Evolutionary conservation across 768 basidiomycete genomes (phyloP).

Genomic region (Tulasnella sp.): DNA sequence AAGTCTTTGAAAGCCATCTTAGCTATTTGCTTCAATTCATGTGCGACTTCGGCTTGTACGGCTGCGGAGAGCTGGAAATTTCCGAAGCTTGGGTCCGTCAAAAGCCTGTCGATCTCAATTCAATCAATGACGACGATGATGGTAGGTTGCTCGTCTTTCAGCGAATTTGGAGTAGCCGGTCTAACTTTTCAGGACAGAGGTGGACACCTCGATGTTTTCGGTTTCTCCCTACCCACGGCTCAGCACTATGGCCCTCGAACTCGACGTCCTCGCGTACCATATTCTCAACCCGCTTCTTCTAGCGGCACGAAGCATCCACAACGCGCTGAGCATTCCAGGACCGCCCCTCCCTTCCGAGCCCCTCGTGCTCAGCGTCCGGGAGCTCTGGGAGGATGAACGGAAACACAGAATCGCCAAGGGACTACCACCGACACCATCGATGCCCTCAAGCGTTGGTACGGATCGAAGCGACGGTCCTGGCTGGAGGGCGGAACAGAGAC

Average conservation of each 20-base stretch:
- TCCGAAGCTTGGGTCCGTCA: slow-evolving; percentile 35
- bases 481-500: slow-evolving; percentile 36
- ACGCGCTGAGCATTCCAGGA: slow-evolving; percentile 50
- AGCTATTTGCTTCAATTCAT: slow-evolving; percentile 84
- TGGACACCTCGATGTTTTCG: slow-evolving; percentile 10
- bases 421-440: slow-evolving; percentile 55
- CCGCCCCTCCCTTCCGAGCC: slow-evolving; percentile 47
- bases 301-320: slow-evolving; percentile 44
- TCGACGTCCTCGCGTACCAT: slow-evolving; percentile 69
- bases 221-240: slow-evolving; percentile 3
- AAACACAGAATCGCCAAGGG: slow-evolving; percentile 54
- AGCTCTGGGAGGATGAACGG: slow-evolving; percentile 96
- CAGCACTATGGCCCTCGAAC: slow-evolving; percentile 59
- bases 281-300: slow-evolving; percentile 76
- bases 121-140: slow-evolving; percentile 15
- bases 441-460: slow-evolving; percentile 56
- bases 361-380: slow-evolving; percentile 76
- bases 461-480: slow-evolving; percentile 52
- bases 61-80: slow-evolving; percentile 75
- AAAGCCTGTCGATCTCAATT: slow-evolving; percentile 22
- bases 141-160: slow-evolving; percentile 40
- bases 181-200: neutral
- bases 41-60: slow-evolving; percentile 89
- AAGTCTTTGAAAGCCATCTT: slow-evolving; percentile 82
- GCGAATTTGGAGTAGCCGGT: slow-evolving; percentile 31